Evolutionary conservation across 805 yeast species (phyloP).

Genomic region (Candida yuanshanica): DNA sequence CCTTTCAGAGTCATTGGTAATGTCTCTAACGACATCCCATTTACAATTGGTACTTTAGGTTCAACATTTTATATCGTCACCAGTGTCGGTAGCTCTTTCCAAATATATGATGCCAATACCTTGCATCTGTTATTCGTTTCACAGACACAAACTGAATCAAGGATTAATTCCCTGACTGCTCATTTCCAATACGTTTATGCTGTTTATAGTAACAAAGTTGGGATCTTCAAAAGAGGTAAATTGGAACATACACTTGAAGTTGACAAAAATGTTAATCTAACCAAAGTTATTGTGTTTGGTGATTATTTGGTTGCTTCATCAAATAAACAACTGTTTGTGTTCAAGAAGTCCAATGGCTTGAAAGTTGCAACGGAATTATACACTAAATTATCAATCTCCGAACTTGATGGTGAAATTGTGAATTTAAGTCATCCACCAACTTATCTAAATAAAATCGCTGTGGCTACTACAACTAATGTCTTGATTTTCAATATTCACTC

Average conservation of each 20-base stretch:
- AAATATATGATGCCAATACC: constrained; percentile 87
- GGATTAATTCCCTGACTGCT: constrained; percentile 67
- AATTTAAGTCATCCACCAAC: constrained; percentile 82
- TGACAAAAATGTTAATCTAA: constrained; percentile 34
- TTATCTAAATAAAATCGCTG: constrained; percentile 79
- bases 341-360: constrained; percentile 39
- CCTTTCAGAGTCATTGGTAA: constrained; percentile 89
- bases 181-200: constrained; percentile 84
- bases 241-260: constrained; percentile 37
- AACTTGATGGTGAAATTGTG: constrained; percentile 67
- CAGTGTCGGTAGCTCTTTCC: constrained; percentile 84
- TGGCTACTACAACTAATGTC: constrained; percentile 65
- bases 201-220: constrained; percentile 63
- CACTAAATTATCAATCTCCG: constrained; percentile 52
- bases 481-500: constrained; percentile 70
- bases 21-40: constrained; percentile 82
- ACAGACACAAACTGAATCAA: constrained; percentile 62
- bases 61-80: constrained; percentile 83
- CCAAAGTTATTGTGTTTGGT: constrained; percentile 63
- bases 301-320: constrained; percentile 63
- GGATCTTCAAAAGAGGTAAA: constrained; percentile 78
- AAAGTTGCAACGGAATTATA: constrained; percentile 58
- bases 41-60: constrained; percentile 85
- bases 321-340: constrained; percentile 44
- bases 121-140: constrained; percentile 83